phyloP scores from a whole-genome alignment of 1,139 yeast species.

The Geotrichum phurueaensis region DNA sequence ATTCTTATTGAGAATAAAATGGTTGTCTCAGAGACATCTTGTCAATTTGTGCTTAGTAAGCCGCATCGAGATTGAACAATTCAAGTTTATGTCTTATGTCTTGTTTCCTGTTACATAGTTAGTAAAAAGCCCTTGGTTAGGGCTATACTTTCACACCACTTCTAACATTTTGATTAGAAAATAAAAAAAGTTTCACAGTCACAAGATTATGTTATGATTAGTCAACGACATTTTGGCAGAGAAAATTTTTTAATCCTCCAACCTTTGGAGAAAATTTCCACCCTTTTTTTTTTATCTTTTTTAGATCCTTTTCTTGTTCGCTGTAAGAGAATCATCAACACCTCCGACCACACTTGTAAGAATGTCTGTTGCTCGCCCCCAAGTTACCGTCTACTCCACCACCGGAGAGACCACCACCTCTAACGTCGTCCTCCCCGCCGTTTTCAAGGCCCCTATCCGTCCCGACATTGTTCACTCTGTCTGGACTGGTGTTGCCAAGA shows the following conservation, averaged over 20 bases:
- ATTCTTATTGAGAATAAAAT: too few species aligned
- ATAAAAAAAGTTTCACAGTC: constrained; percentile 1
- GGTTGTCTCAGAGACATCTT: too few species aligned
- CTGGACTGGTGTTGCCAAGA: constrained; percentile 97
- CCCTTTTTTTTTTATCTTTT: neutral
- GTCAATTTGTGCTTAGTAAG: too few species aligned
- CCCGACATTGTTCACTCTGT: constrained; percentile 99
- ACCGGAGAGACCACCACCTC: constrained; percentile 82
- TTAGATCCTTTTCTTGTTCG: neutral
- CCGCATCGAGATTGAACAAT: too few species aligned
- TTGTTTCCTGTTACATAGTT: neutral
- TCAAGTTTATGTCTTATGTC: too few species aligned
- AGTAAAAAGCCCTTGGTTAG: neutral
- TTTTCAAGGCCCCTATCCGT: constrained; percentile 99
- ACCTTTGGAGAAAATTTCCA: neutral
- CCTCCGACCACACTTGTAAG: constrained; percentile 18
- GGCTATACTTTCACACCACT: neutral
- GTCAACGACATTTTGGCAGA: neutral
- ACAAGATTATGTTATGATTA: neutral
- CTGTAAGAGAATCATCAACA: constrained; percentile 7
- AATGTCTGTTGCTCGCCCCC: constrained; percentile 83
- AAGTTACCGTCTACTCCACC: constrained; percentile 89
- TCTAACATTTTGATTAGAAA: neutral
- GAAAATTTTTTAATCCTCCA: neutral
- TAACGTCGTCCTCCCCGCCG: constrained; percentile 94